Evolutionary conservation across 495 filamentous ascomycete genomes (phyloP), one percentile per base, ranked within the genome.

Genomic region (Lindgomyces ingoldianus): DNA sequence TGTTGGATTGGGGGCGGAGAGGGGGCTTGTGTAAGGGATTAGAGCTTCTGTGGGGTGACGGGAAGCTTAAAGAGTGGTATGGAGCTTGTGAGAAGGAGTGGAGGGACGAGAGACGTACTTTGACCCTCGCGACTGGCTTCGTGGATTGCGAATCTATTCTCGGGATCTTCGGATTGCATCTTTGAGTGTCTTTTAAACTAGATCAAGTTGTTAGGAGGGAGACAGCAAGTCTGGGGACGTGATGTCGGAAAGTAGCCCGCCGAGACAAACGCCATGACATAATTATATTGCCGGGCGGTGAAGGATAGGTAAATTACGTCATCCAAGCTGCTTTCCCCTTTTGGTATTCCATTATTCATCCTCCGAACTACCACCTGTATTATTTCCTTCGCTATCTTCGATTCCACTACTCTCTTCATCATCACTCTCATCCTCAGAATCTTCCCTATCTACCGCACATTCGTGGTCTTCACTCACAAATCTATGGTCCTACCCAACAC

Each of bases 61-160:
- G 54, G 58, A 55, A 36, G 52, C 36, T 1, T 46, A 61, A 52
- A 54, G 50, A 24, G 42, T n/a, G n/a, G n/a, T n/a, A n/a, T n/a
- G n/a, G n/a, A n/a, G n/a, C n/a, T n/a, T n/a, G n/a, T n/a, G n/a
- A n/a, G n/a, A n/a, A n/a, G n/a, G n/a, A n/a, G n/a, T n/a, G 46
- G 49, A 46, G 22, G 22, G 10, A 14, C 60, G 71, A 53, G 57
- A 42, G 53, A 36, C 81, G 71, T 81, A 96, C 94, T 78, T 81
- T 84, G 90, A 33, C 94, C 93, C 74, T 96, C 91, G 57, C 94
- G 83, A 48, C 89, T 86, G 24, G 94, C 94, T 67, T 89, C 92
- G 70, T 98, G 94, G 47, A 97, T 86, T 54, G 90, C 89, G 73
- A 85, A 95, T 73, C 90, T 93, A 27, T 83, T 69, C 57, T 80